Percentiles rank a stretch among this genome's conserved stretches.
phyloP scores from a whole-genome alignment of 257 asterid species.

The Nicotiana attenuata region DNA sequence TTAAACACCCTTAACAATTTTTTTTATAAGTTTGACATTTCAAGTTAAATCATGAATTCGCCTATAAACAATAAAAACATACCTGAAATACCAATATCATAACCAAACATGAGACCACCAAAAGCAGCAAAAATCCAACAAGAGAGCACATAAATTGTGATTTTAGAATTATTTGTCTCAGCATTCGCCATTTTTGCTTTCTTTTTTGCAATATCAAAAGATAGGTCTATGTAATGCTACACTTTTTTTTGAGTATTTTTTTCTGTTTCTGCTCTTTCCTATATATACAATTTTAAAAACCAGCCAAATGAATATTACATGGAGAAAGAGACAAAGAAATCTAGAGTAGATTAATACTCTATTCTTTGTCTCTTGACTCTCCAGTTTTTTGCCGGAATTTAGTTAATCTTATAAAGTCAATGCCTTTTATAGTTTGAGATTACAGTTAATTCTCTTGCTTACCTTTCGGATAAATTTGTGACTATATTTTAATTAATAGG shows the following conservation, averaged over 20 bases:
- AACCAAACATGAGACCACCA: conserved; percentile 8
- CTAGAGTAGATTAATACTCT: conserved; percentile 1
- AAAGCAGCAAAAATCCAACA: conserved; percentile 4
- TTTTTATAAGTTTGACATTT: too few relatives aligned
- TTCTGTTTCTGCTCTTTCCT: background rate
- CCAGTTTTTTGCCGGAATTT: background rate
- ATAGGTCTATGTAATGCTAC: background rate
- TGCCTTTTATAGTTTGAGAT: background rate
- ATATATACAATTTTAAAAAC: background rate
- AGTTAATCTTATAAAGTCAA: background rate
- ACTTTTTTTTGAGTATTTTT: background rate
- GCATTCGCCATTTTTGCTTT: background rate
- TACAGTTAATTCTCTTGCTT: background rate
- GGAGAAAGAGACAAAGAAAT: background rate
- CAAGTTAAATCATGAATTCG: too few relatives aligned
- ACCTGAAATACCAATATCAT: conserved; percentile 12
- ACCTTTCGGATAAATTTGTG: background rate
- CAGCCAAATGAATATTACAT: background rate
- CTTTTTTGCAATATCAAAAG: background rate
- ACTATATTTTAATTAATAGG: background rate
- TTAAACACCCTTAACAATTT: too few relatives aligned
- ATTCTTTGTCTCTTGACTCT: background rate
- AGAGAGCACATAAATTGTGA: background rate
- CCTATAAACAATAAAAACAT: background rate
- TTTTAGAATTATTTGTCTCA: background rate